phyloP scores from a whole-genome alignment of 2,329 filamentous ascomycete genomes.

The Fusarium solani-melongenae region DNA sequence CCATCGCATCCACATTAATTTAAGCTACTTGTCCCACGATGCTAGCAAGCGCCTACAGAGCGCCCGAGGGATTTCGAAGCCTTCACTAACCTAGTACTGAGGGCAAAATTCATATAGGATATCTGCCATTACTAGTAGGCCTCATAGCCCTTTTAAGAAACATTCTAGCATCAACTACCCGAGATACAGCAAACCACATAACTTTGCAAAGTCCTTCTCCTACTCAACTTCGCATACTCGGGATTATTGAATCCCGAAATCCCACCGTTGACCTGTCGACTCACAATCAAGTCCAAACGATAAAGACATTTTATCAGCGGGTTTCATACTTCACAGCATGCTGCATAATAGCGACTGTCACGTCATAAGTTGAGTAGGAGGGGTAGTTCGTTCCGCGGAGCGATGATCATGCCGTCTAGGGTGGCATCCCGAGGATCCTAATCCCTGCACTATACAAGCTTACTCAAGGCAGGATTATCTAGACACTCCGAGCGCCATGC shows the following conservation, averaged over 20 bases:
- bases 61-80: too few species aligned
- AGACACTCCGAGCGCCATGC: background rate
- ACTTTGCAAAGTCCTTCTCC: background rate
- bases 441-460: background rate
- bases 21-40: too few species aligned
- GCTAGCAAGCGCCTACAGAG: too few species aligned
- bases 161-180: background rate
- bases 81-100: too few species aligned
- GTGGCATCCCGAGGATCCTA: background rate
- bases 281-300: background rate
- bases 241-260: background rate
- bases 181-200: background rate
- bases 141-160: background rate
- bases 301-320: background rate
- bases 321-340: background rate
- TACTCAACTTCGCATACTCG: background rate
- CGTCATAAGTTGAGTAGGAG: background rate
- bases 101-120: too few species aligned
- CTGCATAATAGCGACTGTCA: background rate
- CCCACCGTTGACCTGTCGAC: background rate
- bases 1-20: rapidly evolving
- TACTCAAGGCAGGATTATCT: background rate
- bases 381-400: background rate
- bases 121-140: too few species aligned
- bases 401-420: background rate